Percentiles rank a stretch among this genome's conserved stretches.
Conservation (phyloP, 192 early-diverging fungal species). For the Helicostylum pulchrum region DNA sequence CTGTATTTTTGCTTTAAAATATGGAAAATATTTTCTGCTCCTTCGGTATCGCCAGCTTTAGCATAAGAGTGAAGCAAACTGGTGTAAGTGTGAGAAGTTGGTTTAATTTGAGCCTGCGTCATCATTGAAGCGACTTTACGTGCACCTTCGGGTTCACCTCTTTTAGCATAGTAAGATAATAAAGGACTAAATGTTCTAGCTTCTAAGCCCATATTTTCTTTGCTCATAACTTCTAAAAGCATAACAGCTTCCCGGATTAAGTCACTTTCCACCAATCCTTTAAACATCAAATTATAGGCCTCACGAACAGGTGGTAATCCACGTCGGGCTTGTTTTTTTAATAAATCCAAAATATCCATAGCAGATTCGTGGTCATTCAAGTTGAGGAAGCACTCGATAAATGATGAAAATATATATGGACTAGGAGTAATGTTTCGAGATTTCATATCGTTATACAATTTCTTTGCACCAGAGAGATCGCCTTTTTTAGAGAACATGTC, state of each 20-base stretch:
- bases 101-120: constrained; percentile 3
- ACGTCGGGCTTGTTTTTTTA: neutral
- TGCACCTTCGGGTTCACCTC: constrained; percentile 36
- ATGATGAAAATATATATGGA: constrained; percentile 21
- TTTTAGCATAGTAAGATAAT: constrained; percentile 42
- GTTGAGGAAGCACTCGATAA: constrained; percentile 28
- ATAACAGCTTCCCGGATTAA: constrained; percentile 38
- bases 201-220: constrained; percentile 25
- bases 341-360: constrained; percentile 11
- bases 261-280: constrained; percentile 28
- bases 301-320: constrained; percentile 28
- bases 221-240: constrained; percentile 40
- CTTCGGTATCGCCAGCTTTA: constrained; percentile 58
- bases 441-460: constrained; percentile 47
- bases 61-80: constrained; percentile 78
- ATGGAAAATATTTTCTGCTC: constrained; percentile 77
- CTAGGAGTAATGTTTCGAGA: constrained; percentile 35
- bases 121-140: constrained; percentile 16
- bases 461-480: constrained; percentile 30
- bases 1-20: constrained; percentile 59
- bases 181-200: constrained; percentile 42
- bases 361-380: constrained; percentile 18
- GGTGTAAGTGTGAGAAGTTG: constrained; percentile 50
- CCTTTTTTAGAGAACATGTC: constrained; percentile 45
- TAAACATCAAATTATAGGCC: constrained; percentile 44